These are phyloP conservation scores for Fusarium nurragi DNA, from an alignment of 2,329 filamentous ascomycete genomes.

Conservation along the genomic window DNA sequence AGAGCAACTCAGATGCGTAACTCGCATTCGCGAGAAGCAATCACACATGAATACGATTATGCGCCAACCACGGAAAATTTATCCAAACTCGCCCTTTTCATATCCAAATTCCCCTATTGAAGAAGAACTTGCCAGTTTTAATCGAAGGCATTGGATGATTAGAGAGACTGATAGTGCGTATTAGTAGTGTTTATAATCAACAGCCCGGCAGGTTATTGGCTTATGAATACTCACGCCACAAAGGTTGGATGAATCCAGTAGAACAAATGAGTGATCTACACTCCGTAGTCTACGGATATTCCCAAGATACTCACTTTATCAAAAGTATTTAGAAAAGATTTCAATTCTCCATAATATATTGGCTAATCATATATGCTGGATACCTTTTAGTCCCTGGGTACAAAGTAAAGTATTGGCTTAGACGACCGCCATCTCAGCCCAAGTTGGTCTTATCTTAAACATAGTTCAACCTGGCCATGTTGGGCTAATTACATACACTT, in stretches of 20 bases:
- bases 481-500: neutral
- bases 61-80: neutral
- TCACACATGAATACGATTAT: slow-evolving; percentile 11
- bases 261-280: no score
- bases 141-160: neutral
- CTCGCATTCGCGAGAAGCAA: slow-evolving; percentile 28
- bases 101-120: neutral
- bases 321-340: no score
- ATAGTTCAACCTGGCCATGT: neutral
- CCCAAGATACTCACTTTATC: no score
- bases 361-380: neutral
- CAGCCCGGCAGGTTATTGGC: neutral
- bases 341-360: no score
- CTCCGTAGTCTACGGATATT: no score
- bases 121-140: neutral
- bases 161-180: neutral
- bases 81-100: neutral
- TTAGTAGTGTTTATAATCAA: neutral
- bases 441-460: neutral
- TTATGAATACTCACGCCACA: neutral
- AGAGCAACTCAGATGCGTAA: slow-evolving; percentile 12
- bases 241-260: neutral
- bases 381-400: no score
- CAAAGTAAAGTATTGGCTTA: neutral
- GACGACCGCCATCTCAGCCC: neutral